Conservation (phyloP, 331 rosid species). For the Quercus phellos region DNA sequence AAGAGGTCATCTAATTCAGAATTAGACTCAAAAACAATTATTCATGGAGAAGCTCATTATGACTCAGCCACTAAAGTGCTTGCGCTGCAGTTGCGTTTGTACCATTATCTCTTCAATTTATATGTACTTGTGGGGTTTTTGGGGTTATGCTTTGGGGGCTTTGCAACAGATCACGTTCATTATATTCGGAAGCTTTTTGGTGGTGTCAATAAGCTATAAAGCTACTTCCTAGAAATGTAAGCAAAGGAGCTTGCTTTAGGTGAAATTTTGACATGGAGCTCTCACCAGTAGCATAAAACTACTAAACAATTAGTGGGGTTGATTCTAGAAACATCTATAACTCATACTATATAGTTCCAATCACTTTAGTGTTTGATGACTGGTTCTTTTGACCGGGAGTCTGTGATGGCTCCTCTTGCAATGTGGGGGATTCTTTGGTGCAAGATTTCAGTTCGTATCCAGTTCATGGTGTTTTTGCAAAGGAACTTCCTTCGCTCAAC, state of each 20-base stretch:
- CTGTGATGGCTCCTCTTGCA: conserved; percentile 40
- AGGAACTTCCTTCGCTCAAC: conserved; percentile 35
- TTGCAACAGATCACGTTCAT: conserved; percentile 43
- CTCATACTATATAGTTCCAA: conserved; percentile 37
- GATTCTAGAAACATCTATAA: conserved; percentile 27
- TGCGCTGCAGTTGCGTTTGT: conserved; percentile 40
- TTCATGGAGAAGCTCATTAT: conserved; percentile 66
- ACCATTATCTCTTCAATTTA: conserved; percentile 48
- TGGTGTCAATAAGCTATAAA: conserved; percentile 5
- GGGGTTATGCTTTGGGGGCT: conserved; percentile 75
- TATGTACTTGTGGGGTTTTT: conserved; percentile 55
- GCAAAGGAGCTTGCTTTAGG: conserved; percentile 33
- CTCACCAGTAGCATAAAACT: conserved; percentile 40
- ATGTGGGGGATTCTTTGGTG: conserved; percentile 31
- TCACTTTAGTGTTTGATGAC: conserved; percentile 32
- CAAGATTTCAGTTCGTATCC: conserved; percentile 40
- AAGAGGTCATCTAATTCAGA: conserved; percentile 41
- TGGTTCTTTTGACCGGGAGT: conserved; percentile 33
- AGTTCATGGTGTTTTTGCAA: conserved; percentile 38
- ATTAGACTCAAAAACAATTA: conserved; percentile 50
- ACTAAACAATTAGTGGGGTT: conserved; percentile 42
- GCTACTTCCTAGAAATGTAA: conserved; percentile 32
- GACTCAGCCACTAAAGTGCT: conserved; percentile 47
- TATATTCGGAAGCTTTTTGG: conserved; percentile 40
- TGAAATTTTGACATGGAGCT: conserved; percentile 43